These are phyloP conservation scores for Ascomycota sp. DNA, from an alignment of 2,329 filamentous ascomycete species.

Conservation along the genomic window DNA sequence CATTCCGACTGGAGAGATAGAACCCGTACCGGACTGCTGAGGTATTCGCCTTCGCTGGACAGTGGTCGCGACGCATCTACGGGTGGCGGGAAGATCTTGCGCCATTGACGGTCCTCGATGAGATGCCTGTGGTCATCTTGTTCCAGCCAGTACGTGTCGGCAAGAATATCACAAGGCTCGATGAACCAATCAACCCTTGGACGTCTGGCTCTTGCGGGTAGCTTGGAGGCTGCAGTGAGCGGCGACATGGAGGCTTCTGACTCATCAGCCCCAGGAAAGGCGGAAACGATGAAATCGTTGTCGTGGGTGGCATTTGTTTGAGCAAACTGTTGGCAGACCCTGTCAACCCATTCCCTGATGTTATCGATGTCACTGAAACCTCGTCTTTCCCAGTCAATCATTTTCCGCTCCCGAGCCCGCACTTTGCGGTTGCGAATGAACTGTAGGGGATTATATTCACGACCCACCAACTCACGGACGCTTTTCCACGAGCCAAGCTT, in stretches of 20 bases:
- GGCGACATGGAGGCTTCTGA: constrained; percentile 20
- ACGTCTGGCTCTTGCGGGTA: constrained; percentile 40
- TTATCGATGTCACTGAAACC: constrained; percentile 56
- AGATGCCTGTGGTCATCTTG: constrained; percentile 59
- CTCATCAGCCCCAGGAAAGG: constrained; percentile 25
- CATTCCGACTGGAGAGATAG: constrained; percentile 9
- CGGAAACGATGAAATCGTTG: constrained; percentile 16
- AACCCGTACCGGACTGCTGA: constrained; percentile 6
- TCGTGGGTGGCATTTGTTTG: constrained; percentile 4
- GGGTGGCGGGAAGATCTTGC: constrained; percentile 42
- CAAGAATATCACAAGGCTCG: constrained; percentile 66
- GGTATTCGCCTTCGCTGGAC: constrained; percentile 11
- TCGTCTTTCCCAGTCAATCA: constrained; percentile 52
- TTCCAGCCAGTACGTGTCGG: constrained; percentile 82
- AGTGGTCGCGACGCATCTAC: constrained; percentile 10
- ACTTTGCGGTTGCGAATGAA: constrained; percentile 81
- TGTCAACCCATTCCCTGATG: constrained; percentile 60
- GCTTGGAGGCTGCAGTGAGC: constrained; percentile 20
- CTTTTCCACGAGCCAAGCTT: constrained; percentile 8
- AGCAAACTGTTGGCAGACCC: constrained; percentile 24
- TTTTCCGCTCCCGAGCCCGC: constrained; percentile 54
- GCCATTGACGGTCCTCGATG: constrained; percentile 62
- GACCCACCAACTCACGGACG: constrained; percentile 27
- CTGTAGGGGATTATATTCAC: constrained; percentile 78
- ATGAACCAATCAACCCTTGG: constrained; percentile 72